A percentile compares a stretch with the other conserved stretches of the same genome.
Conservation (phyloP, 768 basidiomycete genomes). For the Chalciporus piperatus region DNA sequence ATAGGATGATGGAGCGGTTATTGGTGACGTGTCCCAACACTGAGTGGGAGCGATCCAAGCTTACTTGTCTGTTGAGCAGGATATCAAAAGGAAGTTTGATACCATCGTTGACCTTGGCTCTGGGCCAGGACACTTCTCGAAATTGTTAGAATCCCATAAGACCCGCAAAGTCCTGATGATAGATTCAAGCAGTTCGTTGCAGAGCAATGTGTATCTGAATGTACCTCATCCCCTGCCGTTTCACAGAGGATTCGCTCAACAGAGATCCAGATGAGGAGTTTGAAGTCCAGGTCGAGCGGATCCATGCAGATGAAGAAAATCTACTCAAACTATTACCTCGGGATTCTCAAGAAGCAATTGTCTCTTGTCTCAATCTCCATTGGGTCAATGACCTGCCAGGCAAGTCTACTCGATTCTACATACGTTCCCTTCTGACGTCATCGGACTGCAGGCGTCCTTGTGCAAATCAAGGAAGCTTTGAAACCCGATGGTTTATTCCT, state of each 20-base stretch:
- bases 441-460: slow-evolving; percentile 58
- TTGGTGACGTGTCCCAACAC: slow-evolving; percentile 47
- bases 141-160: slow-evolving; percentile 66
- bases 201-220: not conserved
- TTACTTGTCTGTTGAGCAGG: slow-evolving; percentile 45
- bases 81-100: slow-evolving; percentile 82
- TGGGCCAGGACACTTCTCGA: slow-evolving; percentile 90
- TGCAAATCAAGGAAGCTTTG: slow-evolving; percentile 83
- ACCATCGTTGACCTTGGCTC: slow-evolving; percentile 85
- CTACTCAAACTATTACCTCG: slow-evolving; percentile 62
- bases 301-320: slow-evolving; percentile 82
- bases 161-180: slow-evolving; percentile 77
- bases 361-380: slow-evolving; percentile 89
- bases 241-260: slow-evolving; percentile 61
- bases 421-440: not conserved
- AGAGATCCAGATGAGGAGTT: slow-evolving; percentile 80
- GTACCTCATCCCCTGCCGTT: slow-evolving; percentile 3
- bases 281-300: slow-evolving; percentile 76
- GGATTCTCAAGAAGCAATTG: slow-evolving; percentile 85
- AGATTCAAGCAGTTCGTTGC: slow-evolving; percentile 74
- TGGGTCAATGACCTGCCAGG: slow-evolving; percentile 99
- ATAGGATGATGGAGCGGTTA: slow-evolving; percentile 86
- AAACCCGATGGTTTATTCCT: slow-evolving; percentile 93
- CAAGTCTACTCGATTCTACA: slow-evolving; percentile 30
- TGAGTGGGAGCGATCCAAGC: slow-evolving; percentile 5